Evolutionary conservation across 2,329 filamentous ascomycete genomes (phyloP).

Genomic region (Calonectria pseudoturangicola): DNA sequence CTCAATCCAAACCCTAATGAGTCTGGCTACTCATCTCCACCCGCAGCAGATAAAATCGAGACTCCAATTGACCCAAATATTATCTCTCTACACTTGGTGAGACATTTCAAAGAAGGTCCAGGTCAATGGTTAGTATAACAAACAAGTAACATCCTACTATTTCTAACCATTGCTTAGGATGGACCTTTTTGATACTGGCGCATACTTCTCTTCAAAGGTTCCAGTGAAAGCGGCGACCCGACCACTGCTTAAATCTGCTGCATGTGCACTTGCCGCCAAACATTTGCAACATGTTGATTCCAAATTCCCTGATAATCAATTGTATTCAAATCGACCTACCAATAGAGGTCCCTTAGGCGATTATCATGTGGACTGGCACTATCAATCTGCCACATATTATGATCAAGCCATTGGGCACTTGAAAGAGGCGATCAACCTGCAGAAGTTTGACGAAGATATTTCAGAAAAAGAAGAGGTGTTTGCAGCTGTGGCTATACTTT

Average conservation of each 20-base stretch:
- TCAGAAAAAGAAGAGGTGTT: conserved; percentile 67
- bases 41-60: background rate
- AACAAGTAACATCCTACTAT: fast-evolving
- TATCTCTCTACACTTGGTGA: conserved; percentile 39
- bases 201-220: conserved; percentile 51
- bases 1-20: background rate
- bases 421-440: conserved; percentile 42
- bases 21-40: conserved; percentile 5
- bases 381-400: conserved; percentile 49
- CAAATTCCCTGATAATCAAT: background rate
- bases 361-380: conserved; percentile 45
- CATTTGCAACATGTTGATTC: conserved; percentile 40
- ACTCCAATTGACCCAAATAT: conserved; percentile 28
- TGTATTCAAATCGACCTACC: background rate
- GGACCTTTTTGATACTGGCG: conserved; percentile 50
- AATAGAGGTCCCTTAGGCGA: background rate
- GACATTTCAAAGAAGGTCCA: conserved; percentile 49
- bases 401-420: conserved; percentile 47
- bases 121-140: conserved; percentile 41
- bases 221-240: conserved; percentile 48
- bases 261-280: conserved; percentile 49
- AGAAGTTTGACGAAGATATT: conserved; percentile 63
- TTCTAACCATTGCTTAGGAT: conserved; percentile 37
- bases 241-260: conserved; percentile 44
- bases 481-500: conserved; percentile 79